A percentile compares a stretch with the other conserved stretches of the same genome.
These are phyloP conservation scores for Coemansia sp. DNA, from an alignment of 192 early-diverging fungal genomes.

Conservation along the genomic window DNA sequence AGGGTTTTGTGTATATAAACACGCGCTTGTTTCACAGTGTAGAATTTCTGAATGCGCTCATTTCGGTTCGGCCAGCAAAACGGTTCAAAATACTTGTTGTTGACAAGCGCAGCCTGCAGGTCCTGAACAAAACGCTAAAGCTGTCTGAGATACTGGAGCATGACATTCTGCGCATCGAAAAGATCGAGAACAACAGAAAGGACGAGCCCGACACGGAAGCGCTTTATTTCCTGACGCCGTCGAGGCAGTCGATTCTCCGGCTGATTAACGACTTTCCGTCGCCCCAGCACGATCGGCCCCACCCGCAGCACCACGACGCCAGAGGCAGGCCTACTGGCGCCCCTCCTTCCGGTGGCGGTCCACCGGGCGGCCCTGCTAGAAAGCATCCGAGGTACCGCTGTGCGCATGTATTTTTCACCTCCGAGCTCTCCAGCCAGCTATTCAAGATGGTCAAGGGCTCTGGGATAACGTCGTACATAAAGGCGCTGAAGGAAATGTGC, in stretches of 20 bases:
- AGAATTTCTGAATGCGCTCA: slow-evolving; percentile 55
- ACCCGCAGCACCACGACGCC: neutral
- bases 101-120: slow-evolving; percentile 43
- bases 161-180: slow-evolving; percentile 50
- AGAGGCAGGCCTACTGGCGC: slow-evolving; percentile 11
- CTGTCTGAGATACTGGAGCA: slow-evolving; percentile 50
- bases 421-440: slow-evolving; percentile 47
- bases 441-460: slow-evolving; percentile 40
- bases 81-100: slow-evolving; percentile 55
- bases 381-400: slow-evolving; percentile 40
- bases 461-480: slow-evolving; percentile 35
- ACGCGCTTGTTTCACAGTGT: slow-evolving; percentile 8
- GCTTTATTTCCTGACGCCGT: slow-evolving; percentile 57
- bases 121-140: slow-evolving; percentile 45
- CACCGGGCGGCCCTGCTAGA: neutral
- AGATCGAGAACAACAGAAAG: slow-evolving; percentile 49
- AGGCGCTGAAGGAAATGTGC: slow-evolving; percentile 56
- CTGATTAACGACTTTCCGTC: slow-evolving; percentile 43
- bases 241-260: slow-evolving; percentile 35
- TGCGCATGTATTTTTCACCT: slow-evolving; percentile 54
- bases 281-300: neutral
- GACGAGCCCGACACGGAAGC: slow-evolving; percentile 46
- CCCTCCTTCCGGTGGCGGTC: neutral
- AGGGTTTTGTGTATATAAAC: neutral
- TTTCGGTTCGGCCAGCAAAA: slow-evolving; percentile 41